These are phyloP conservation scores for Bruguiera gymnorhiza DNA, from an alignment of 345 rosid genomes.

Conservation along the genomic window DNA sequence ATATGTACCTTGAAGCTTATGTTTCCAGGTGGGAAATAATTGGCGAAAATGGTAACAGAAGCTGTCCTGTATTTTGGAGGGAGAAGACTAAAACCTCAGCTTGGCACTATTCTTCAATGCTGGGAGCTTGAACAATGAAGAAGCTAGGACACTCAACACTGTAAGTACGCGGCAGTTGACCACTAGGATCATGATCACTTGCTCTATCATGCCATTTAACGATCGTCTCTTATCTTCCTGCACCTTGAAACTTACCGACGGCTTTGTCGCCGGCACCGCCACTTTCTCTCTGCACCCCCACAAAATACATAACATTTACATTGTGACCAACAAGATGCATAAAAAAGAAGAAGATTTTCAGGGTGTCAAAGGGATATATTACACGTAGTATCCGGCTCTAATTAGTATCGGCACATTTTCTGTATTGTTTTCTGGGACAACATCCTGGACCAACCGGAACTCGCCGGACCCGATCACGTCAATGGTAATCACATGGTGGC, in stretches of 20 bases:
- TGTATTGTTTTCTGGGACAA: constrained; percentile 58
- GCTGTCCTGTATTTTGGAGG: constrained; percentile 40
- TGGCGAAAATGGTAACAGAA: constrained; percentile 81
- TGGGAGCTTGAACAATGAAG: no score
- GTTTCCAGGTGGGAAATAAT: constrained; percentile 77
- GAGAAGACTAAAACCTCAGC: no score
- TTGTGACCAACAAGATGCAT: no score
- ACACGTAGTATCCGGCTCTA: constrained; percentile 74
- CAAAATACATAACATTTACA: no score
- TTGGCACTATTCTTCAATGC: no score
- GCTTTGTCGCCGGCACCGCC: constrained; percentile 76
- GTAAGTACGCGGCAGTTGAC: constrained; percentile 84
- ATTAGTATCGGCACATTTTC: constrained; percentile 58
- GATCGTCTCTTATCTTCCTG: constrained; percentile 68
- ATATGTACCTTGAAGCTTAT: constrained; percentile 79
- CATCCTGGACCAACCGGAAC: constrained; percentile 74
- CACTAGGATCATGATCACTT: constrained; percentile 71
- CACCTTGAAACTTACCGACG: constrained; percentile 84
- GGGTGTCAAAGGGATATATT: background rate
- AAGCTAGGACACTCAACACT: background rate
- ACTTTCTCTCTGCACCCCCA: constrained; percentile 71
- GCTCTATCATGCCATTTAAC: constrained; percentile 99
- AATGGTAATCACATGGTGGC: constrained; percentile 68
- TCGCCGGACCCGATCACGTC: constrained; percentile 51
- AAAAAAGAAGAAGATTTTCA: no score